Percentiles rank a stretch among this genome's conserved stretches.
Conservation (phyloP, 345 rosid genomes). For the Syzygium aromaticum region DNA sequence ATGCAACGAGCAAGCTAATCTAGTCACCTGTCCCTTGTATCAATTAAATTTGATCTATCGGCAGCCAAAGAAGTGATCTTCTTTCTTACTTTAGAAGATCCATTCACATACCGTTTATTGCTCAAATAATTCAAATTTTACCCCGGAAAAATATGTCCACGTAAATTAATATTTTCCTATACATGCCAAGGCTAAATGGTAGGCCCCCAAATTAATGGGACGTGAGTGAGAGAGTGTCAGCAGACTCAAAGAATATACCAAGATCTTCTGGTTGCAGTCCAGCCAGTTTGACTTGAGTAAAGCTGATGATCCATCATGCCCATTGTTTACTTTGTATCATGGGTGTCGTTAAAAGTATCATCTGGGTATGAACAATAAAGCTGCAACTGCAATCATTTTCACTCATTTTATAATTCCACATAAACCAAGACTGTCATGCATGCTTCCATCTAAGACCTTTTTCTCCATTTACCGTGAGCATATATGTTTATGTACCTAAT, state of each 20-base stretch:
- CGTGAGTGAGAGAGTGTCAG: not conserved
- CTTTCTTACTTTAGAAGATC: not conserved
- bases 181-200: not conserved
- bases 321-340: not conserved
- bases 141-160: not conserved
- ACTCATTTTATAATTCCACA: not conserved
- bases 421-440: not conserved
- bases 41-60: not conserved
- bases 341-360: not conserved
- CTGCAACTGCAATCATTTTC: not conserved
- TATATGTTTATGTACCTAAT: not conserved
- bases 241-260: not conserved
- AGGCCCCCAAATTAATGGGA: not conserved
- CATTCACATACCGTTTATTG: not conserved
- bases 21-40: not conserved
- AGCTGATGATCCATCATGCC: not conserved
- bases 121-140: not conserved
- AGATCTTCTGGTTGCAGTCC: not conserved
- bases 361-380: not conserved
- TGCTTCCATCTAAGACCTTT: constrained; percentile 2
- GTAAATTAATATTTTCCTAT: not conserved
- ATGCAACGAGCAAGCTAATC: not conserved
- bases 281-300: not conserved
- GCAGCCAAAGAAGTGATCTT: not conserved
- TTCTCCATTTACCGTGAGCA: not conserved